Percentiles rank a stretch among this genome's conserved stretches.
Evolutionary conservation across 257 asterid genomes (phyloP).

Genomic region (Ilex asprella): DNA sequence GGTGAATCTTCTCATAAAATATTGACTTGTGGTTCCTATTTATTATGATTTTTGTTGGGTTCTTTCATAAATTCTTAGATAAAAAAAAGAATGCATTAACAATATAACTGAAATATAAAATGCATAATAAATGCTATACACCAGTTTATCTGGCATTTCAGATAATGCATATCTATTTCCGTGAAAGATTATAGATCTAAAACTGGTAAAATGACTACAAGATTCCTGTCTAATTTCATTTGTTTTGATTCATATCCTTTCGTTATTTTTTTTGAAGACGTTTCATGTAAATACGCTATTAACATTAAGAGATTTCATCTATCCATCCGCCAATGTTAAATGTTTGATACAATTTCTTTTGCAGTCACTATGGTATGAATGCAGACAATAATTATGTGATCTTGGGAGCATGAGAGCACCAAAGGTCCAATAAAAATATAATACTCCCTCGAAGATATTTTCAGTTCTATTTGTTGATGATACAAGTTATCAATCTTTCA

Average conservation of each 20-base stretch:
- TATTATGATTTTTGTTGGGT: background rate
- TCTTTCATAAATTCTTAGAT: background rate
- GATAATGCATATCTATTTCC: background rate
- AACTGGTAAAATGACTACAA: too few species aligned
- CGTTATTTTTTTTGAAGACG: too few species aligned
- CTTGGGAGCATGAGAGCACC: background rate
- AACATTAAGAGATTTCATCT: too few species aligned
- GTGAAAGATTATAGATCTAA: background rate
- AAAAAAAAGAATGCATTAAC: background rate
- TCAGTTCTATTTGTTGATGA: background rate
- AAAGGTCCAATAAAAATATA: too few species aligned
- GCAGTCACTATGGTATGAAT: background rate
- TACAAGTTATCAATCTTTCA: background rate
- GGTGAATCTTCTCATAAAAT: background rate
- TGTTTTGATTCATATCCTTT: too few species aligned
- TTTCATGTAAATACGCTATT: too few species aligned
- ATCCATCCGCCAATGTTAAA: too few species aligned
- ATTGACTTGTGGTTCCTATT: background rate
- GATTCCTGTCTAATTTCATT: too few species aligned
- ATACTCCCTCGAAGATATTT: too few species aligned
- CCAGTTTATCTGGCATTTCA: background rate
- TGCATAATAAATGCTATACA: background rate
- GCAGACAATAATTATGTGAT: background rate
- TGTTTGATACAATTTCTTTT: too few species aligned
- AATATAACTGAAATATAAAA: background rate